phyloP scores from a whole-genome alignment of 768 basidiomycete species.

The Phlegmacium glaucopus region DNA sequence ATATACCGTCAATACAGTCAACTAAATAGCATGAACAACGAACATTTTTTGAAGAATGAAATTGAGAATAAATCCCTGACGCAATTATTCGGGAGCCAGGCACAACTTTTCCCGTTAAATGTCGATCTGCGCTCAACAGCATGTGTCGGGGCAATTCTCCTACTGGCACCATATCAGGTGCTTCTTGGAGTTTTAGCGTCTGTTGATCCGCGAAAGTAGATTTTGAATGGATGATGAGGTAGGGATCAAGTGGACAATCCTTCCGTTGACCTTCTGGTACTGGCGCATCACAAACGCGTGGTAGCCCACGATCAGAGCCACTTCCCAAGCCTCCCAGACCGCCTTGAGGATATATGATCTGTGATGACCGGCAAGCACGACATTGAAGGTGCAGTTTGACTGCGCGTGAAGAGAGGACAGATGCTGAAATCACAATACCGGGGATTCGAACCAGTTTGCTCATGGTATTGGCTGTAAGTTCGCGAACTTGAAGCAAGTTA shows the following conservation, averaged over 20 bases:
- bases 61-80: conserved; percentile 97
- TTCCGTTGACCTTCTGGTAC: conserved; percentile 83
- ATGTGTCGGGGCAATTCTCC: conserved; percentile 97
- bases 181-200: conserved; percentile 94
- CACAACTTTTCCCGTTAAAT: conserved; percentile 89
- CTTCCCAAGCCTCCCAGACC: conserved; percentile 86
- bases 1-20: not conserved
- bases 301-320: conserved; percentile 81
- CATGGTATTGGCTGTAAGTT: conserved; percentile 90
- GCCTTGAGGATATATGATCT: conserved; percentile 70
- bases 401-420: conserved; percentile 88
- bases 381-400: conserved; percentile 92
- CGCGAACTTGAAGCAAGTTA: conserved; percentile 91
- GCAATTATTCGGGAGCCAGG: conserved; percentile 95
- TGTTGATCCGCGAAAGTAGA: conserved; percentile 96
- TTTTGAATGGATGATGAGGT: conserved; percentile 91
- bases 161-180: conserved; percentile 99
- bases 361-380: conserved; percentile 80
- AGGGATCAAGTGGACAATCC: conserved; percentile 94
- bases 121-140: conserved; percentile 86
- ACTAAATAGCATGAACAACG: conserved; percentile 16
- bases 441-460: conserved; percentile 96
- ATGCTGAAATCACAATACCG: conserved; percentile 97
- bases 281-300: conserved; percentile 83
- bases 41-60: conserved; percentile 84